Base-by-base conservation (phyloP, 1,139 yeast species). In the Arxiozyma slooffiae region DNA sequence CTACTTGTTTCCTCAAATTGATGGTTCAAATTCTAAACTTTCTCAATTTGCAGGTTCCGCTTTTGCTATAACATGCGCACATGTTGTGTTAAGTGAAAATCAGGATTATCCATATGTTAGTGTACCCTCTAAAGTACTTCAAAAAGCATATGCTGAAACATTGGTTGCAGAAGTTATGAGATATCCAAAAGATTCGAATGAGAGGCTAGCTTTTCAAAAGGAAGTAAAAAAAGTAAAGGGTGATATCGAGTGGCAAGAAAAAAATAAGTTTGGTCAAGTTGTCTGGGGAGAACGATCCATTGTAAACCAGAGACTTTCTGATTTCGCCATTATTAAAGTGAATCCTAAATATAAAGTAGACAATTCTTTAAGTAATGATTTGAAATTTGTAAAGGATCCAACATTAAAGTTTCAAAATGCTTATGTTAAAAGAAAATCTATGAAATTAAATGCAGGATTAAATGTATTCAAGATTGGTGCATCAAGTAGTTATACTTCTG, bases 241-340 rank as follows among this genome's bases (percentile, higher is more conserved):
- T 71, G 82, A 64, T 66, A 50, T 64, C 46, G 54, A 60, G 30
- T 60, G 64, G 61, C 68, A 64, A 47, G 53, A 54, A 7, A 76
- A 58, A 6, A 67, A 74, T 44, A 67, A 78, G 38, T 80, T 90
- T 60, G 97, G 97, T 0, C 89, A 84, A 59, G 87, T 90, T 14
- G 80, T 87, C 7, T 90, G 97, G 97, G 97, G 97, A 43, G 97
- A 90, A 67, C 75, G 97, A 53, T 76, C 88, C 0, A 78, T 89
- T 36, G 73, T 81, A 37, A 71, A 76, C 37, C 74, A 76, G 17
- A 64, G 72, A 41, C 72, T 88, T 42, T 83, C 94, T 3, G 97
- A 90, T 67, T 70, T 89, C 56, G 96, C 97, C 1, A 85, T 90
- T 36, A 82, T 90, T 52, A 85, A 85, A 63, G 81, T 92, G 48